Evolutionary conservation across 2,329 filamentous ascomycete species (phyloP).

Genomic region (Setomelanomma holmii): DNA sequence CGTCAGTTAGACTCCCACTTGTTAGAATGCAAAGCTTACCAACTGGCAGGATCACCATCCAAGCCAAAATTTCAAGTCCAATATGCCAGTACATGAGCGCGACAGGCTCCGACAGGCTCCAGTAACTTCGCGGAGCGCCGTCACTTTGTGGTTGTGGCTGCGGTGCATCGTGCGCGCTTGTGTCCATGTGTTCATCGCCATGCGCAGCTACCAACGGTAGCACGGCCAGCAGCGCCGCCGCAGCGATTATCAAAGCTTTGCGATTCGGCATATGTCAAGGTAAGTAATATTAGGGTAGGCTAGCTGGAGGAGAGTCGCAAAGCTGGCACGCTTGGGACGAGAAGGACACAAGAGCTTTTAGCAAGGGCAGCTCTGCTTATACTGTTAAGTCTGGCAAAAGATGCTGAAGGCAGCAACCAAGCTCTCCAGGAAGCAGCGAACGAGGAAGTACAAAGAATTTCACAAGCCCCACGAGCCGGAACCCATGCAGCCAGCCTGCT

Average conservation of each 20-base stretch:
- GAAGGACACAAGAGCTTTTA: neutral
- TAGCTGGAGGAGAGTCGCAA: conserved; percentile 1
- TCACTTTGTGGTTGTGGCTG: conserved; percentile 21
- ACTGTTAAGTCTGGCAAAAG: conserved; percentile 2
- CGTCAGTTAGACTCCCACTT: conserved; percentile 28
- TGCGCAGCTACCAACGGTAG: conserved; percentile 52
- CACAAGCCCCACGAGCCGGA: neutral
- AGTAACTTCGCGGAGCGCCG: conserved; percentile 61
- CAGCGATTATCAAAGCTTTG: conserved; percentile 27
- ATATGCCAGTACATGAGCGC: conserved; percentile 73
- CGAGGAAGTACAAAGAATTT: conserved; percentile 6
- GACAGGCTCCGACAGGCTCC: conserved; percentile 61
- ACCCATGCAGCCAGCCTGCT: conserved; percentile 9
- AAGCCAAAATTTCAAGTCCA: conserved; percentile 71
- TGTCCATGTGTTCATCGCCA: conserved; percentile 45
- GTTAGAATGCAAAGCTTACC: conserved; percentile 59
- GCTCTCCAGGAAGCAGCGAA: conserved; percentile 13
- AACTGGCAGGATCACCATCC: conserved; percentile 75
- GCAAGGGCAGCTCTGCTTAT: conserved; percentile 1
- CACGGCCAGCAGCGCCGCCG: conserved; percentile 51
- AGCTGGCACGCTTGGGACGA: neutral
- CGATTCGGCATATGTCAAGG: conserved; percentile 34
- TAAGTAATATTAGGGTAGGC: conserved; percentile 1
- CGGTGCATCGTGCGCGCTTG: conserved; percentile 31
- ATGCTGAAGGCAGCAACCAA: conserved; percentile 7